Conservation (phyloP, 495 filamentous ascomycete genomes). For the Cenococcum geophilum region DNA sequence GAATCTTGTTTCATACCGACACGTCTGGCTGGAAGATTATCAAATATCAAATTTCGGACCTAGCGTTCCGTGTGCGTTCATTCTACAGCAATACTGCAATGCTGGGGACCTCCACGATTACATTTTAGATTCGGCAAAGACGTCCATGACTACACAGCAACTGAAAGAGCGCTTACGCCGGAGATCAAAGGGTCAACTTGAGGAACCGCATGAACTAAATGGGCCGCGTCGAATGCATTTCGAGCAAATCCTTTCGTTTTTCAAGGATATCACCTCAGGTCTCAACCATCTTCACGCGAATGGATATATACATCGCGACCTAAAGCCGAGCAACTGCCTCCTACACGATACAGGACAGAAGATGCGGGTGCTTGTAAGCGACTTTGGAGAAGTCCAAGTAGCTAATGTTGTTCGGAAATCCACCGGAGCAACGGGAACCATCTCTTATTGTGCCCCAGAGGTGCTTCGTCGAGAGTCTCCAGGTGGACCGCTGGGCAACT, state of each 20-base stretch:
- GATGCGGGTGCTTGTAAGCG: conserved; percentile 78
- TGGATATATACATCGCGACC: conserved; percentile 91
- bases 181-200: conserved; percentile 60
- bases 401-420: conserved; percentile 74
- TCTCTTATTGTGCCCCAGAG: conserved; percentile 96
- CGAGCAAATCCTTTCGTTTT: conserved; percentile 93
- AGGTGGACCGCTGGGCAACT: conserved; percentile 74
- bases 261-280: conserved; percentile 90
- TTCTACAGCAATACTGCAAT: conserved; percentile 96
- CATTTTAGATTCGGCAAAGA: conserved; percentile 61
- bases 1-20: conserved; percentile 94
- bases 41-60: conserved; percentile 77
- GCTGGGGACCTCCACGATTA: conserved; percentile 85
- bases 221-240: conserved; percentile 65
- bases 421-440: conserved; percentile 89
- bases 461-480: conserved; percentile 65
- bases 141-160: conserved; percentile 60
- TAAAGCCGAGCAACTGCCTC: conserved; percentile 96
- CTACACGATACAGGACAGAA: conserved; percentile 66
- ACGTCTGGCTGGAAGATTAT: conserved; percentile 92
- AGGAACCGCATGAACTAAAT: conserved; percentile 44
- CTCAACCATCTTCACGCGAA: conserved; percentile 86
- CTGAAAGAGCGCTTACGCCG: conserved; percentile 81
- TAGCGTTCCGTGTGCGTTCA: conserved; percentile 90
- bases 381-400: conserved; percentile 91